Evolutionary conservation across 495 filamentous ascomycete species (phyloP).

Genomic region (Penicillium paxilli): DNA sequence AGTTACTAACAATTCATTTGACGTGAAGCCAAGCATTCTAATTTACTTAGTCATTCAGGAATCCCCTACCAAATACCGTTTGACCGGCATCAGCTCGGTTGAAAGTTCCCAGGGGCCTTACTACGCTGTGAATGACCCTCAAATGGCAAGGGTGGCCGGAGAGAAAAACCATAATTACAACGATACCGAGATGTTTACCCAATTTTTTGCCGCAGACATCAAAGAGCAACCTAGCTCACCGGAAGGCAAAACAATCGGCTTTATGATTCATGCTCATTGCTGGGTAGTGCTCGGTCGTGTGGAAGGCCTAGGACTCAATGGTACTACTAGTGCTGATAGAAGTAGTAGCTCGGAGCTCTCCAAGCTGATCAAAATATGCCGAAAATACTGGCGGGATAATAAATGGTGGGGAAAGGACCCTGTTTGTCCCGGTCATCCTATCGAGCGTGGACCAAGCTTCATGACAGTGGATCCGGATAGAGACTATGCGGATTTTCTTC

Average conservation of each 20-base stretch:
- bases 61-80: not conserved
- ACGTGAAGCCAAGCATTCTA: not conserved
- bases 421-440: not conserved
- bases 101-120: not conserved
- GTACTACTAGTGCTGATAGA: no score
- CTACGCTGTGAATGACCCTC: not conserved
- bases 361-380: constrained; percentile 1
- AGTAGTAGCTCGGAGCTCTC: not conserved
- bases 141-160: constrained; percentile 2
- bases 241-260: not conserved
- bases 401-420: not conserved
- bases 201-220: constrained; percentile 3
- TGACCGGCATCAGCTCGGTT: constrained; percentile 2
- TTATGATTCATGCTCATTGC: constrained; percentile 6
- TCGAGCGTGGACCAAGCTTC: not conserved
- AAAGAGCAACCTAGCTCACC: not conserved
- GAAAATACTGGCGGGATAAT: constrained; percentile 1
- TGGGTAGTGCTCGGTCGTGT: constrained; percentile 1
- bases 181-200: constrained; percentile 1
- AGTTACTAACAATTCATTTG: not conserved
- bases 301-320: not conserved
- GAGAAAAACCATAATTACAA: not conserved
- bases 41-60: constrained; percentile 3
- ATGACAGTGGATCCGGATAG: no score
- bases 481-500: constrained; percentile 2